Conservation (phyloP, 352 stramenopile species). For the Globisporangium nunn region DNA sequence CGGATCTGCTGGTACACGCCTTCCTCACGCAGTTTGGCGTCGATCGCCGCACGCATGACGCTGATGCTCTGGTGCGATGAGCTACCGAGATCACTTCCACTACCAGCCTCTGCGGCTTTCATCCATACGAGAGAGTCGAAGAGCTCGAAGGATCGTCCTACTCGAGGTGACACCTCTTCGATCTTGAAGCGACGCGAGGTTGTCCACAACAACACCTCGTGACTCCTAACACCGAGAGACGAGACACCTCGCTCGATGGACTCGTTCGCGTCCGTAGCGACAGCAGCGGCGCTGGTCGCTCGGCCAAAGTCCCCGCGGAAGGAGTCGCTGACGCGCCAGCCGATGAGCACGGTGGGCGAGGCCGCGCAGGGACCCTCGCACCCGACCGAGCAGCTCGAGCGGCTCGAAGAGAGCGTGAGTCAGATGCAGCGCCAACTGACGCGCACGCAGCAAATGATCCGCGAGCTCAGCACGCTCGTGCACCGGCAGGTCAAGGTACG, state of each 20-base stretch:
- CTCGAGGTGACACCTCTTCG: no score
- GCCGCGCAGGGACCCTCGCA: neutral
- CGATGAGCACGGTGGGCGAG: neutral
- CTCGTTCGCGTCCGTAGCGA: slow-evolving; percentile 10
- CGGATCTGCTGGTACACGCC: slow-evolving; percentile 74
- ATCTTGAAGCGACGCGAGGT: no score
- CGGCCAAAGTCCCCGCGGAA: neutral
- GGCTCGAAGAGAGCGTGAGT: slow-evolving; percentile 34
- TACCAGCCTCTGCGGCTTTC: no score
- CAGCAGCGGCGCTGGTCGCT: slow-evolving; percentile 5
- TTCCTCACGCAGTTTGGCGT: slow-evolving; percentile 68
- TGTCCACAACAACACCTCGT: no score
- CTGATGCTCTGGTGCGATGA: slow-evolving; percentile 21
- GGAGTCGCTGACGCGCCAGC: neutral
- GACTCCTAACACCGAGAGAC: no score
- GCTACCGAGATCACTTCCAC: neutral
- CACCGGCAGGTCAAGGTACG: slow-evolving; percentile 41
- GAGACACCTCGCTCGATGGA: slow-evolving; percentile 3
- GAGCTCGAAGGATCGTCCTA: no score
- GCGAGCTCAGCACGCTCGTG: slow-evolving; percentile 33
- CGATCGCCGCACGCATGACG: slow-evolving; percentile 51
- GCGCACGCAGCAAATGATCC: slow-evolving; percentile 43
- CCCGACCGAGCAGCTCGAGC: slow-evolving; percentile 10
- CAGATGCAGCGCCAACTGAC: slow-evolving; percentile 34
- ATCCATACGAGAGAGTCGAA: no score